Evolutionary conservation across 352 stramenopile genomes (phyloP), one percentile per base, ranked within the genome.

Genomic region (Phytophthora europaea): DNA sequence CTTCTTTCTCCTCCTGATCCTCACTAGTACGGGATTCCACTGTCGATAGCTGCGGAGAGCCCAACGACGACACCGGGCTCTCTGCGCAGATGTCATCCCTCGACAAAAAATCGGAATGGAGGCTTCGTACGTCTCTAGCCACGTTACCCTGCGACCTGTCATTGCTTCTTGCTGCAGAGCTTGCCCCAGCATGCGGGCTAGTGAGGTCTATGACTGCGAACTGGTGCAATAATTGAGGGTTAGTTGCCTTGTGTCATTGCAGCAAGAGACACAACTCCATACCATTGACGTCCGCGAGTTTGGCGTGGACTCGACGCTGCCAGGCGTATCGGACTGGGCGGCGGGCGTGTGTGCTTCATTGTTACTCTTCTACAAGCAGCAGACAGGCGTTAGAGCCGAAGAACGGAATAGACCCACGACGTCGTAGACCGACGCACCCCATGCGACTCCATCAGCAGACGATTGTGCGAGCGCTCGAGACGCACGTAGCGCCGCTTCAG

Each of bases 401-500:
- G 7, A 6, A 60, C 22, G 58, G 10, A 34, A 8, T 47, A 67
- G 13, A 20, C n/a, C 48, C 33, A 52, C 26, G 20, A 26, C 36
- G 48, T 23, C 6, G 45, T 16, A n/a, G 23, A 6, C 33, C 45
- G 47, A 67, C 70, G 34, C 55, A 79, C 76, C 68, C n/a, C 61
- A 18, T 73, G 65, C 50, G 63, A 68, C 38, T 84, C 67, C 51
- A 80, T 65, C 52, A 89, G 45, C 53, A 85, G 63, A 47, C 83
- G 80, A 33, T 71, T 67, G 66, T 91, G 82, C 18, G 78, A 71
- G 22, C 76, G 84, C 73, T 93, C 83, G 38, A 93, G 77, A 10
- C 81, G 83, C 52, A 89, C 70, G 70, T 90, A 93, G 40, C 76
- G 79, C 7, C 87, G 83, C 67, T 94, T 94, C 63, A 94, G 73